phyloP scores from a whole-genome alignment of 2,329 filamentous ascomycete genomes.

The Thelonectria blattea region DNA sequence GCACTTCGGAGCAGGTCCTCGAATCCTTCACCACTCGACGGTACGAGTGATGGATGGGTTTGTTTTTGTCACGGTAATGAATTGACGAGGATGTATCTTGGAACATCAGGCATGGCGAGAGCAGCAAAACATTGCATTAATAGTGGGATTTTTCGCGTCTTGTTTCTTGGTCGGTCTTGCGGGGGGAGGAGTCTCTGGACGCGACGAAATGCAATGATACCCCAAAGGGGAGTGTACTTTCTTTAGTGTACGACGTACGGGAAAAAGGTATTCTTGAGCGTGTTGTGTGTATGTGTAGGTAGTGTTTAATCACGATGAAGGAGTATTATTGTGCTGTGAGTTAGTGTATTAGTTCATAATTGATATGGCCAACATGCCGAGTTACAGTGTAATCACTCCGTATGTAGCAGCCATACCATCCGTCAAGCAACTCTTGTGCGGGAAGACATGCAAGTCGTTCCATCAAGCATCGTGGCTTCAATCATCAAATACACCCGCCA shows the following conservation, averaged over 20 bases:
- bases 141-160: conserved; percentile 30
- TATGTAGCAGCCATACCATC: too few relatives aligned
- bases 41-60: conserved; percentile 37
- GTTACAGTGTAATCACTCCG: too few relatives aligned
- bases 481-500: too few relatives aligned
- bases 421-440: too few relatives aligned
- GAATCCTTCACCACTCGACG: conserved; percentile 40
- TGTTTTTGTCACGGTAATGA: conserved; percentile 25
- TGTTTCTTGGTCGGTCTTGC: conserved; percentile 15
- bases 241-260: conserved; percentile 13
- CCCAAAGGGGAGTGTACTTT: conserved; percentile 16
- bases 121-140: conserved; percentile 30
- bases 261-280: background rate
- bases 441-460: too few relatives aligned
- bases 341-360: background rate
- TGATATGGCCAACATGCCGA: too few relatives aligned
- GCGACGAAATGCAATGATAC: conserved; percentile 27
- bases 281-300: background rate
- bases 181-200: conserved; percentile 12
- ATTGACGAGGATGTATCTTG: conserved; percentile 37
- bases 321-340: background rate
- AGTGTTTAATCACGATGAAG: background rate
- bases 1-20: conserved; percentile 45
- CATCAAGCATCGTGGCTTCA: too few relatives aligned
- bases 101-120: conserved; percentile 27